Base-by-base conservation (phyloP, 768 basidiomycete species). In the Tubosaeta sp. region DNA sequence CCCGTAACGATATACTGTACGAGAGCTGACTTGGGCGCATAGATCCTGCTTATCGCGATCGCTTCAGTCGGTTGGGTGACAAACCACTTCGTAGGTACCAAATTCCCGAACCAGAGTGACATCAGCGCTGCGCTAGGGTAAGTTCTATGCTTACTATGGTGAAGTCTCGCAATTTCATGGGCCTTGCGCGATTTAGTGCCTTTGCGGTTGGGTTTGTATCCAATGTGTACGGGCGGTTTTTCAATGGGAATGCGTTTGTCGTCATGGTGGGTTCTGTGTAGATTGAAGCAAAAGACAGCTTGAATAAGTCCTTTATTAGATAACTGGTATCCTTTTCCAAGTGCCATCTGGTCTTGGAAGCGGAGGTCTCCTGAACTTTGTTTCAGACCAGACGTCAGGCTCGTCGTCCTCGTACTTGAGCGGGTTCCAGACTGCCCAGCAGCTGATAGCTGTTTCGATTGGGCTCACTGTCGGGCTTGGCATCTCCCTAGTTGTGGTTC, bases 281-380 rank as follows among this genome's bases (percentile, higher is more conserved):
- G 12, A 35, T 27, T 13, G 24, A 38, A 32, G 12, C 35, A 19
- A 22, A n/a, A 44, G 42, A 21, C 24, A 16, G 16, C 29, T 40
- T 18, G 31, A 48, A 42, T 27, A 16, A 22, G 43, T 24, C 12
- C 1, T n/a, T 13, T 24, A 31, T 25, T 44, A 71, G 77, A 84
- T 88, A 55, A 87, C 86, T 0, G 89, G 86, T 21, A 87, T 93
- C 43, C 74, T 92, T 14, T 87, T 92, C 71, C 91, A 93, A 69
- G 76, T 93, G 1, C 90, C 90, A 0, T 87, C 86, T 8, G 90
- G 90, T 34, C 76, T 93, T 11, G 82, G 84, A 8, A 87, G 81
- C 39, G 88, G 87, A 11, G 90, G 90, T 27, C 78, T 93, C 7
- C 76, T 94, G 54, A 81, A 78, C 53, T 90, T 84, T 60, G 84